Conservation (phyloP, 495 filamentous ascomycete species). For the Platismatia glauca region DNA sequence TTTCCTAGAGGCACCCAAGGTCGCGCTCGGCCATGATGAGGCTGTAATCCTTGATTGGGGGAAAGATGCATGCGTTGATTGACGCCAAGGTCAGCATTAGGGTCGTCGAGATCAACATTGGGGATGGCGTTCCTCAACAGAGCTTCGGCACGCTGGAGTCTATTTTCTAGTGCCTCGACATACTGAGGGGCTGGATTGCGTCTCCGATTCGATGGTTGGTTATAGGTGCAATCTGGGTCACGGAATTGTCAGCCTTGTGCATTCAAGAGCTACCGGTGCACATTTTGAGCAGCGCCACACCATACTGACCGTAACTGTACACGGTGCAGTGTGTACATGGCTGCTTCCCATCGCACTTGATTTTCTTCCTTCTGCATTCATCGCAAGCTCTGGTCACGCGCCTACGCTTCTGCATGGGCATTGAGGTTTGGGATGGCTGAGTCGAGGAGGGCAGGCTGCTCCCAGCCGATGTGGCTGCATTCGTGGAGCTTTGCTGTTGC, state of each 20-base stretch:
- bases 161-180: conserved; percentile 80
- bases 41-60: conserved; percentile 22
- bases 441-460: not conserved
- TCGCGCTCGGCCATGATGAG: conserved; percentile 3
- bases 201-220: conserved; percentile 91
- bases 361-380: conserved; percentile 95
- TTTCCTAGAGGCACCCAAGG: conserved; percentile 5
- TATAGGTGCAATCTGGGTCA: conserved; percentile 83
- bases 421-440: not conserved
- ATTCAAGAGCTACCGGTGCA: not conserved
- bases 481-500: not conserved
- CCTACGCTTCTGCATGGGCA: conserved; percentile 25
- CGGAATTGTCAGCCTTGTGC: not conserved
- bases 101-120: conserved; percentile 75
- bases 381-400: conserved; percentile 45
- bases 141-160: conserved; percentile 74
- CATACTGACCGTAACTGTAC: conserved; percentile 84
- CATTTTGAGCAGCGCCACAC: not conserved
- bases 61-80: conserved; percentile 40
- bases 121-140: conserved; percentile 74
- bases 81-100: conserved; percentile 62
- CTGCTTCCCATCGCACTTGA: conserved; percentile 97
- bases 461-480: not conserved
- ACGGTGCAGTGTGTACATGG: conserved; percentile 97
- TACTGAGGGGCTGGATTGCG: conserved; percentile 94